phyloP scores from a whole-genome alignment of 306 rosid species.

The Astragalus membranaceus region DNA sequence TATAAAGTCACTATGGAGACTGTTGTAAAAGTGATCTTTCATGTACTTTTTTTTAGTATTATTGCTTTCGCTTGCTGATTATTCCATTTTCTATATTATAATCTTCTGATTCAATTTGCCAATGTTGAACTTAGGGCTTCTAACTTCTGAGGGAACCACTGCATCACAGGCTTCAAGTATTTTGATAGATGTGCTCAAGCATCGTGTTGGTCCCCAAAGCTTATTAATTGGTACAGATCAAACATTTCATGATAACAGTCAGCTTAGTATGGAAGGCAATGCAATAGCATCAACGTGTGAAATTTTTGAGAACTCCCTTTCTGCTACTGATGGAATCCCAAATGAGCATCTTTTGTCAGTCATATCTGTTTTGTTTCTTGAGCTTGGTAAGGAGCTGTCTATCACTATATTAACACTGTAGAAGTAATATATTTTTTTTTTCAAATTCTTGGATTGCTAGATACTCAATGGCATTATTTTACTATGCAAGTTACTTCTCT shows the following conservation, averaged over 20 bases:
- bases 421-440: neutral
- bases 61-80: neutral
- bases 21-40: slow-evolving; percentile 3
- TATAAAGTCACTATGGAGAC: neutral
- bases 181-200: slow-evolving; percentile 54
- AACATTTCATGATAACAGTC: slow-evolving; percentile 28
- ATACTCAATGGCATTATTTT: neutral
- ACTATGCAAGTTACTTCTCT: neutral
- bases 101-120: slow-evolving; percentile 33
- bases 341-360: slow-evolving; percentile 60
- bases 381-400: slow-evolving; percentile 53
- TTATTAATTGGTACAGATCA: slow-evolving; percentile 25
- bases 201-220: slow-evolving; percentile 31
- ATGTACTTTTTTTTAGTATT: neutral
- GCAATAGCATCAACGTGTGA: slow-evolving; percentile 53
- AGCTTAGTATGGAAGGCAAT: slow-evolving; percentile 33
- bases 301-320: slow-evolving; percentile 53
- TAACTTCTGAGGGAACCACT: slow-evolving; percentile 48
- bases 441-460: neutral
- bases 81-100: neutral
- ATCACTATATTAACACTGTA: neutral
- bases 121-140: slow-evolving; percentile 56
- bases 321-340: slow-evolving; percentile 47
- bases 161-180: slow-evolving; percentile 64
- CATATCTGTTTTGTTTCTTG: slow-evolving; percentile 64